A percentile compares a stretch with the other conserved stretches of the same genome.
Evolutionary conservation across 306 rosid genomes (phyloP).

Genomic region (Delonix regia): DNA sequence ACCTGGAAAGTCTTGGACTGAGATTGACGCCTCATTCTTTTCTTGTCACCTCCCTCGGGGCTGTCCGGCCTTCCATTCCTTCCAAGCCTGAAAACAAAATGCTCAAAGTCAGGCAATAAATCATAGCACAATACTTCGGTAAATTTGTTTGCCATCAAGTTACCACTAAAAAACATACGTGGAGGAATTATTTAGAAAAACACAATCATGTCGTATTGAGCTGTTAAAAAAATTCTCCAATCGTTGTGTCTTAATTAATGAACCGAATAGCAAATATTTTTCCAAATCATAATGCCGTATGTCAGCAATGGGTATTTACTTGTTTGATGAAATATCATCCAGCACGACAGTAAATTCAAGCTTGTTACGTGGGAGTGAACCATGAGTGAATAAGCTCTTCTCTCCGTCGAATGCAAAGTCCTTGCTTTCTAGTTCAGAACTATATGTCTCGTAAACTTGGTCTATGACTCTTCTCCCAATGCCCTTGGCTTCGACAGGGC

Average conservation of each 20-base stretch:
- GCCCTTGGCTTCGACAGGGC: slow-evolving; percentile 37
- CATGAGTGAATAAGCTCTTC: slow-evolving; percentile 40
- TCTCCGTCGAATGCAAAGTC: slow-evolving; percentile 53
- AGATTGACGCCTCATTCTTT: slow-evolving; percentile 40
- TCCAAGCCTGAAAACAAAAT: slow-evolving; percentile 19
- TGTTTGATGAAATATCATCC: slow-evolving; percentile 40
- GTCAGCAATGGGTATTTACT: slow-evolving; percentile 1
- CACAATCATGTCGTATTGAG: neutral
- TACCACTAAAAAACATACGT: neutral
- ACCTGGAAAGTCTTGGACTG: slow-evolving; percentile 40
- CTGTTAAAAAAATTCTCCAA: too few relatives aligned
- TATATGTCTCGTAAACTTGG: slow-evolving; percentile 35
- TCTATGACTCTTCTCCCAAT: slow-evolving; percentile 49
- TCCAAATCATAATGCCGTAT: too few relatives aligned
- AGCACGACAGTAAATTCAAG: slow-evolving; percentile 36
- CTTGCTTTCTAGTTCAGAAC: slow-evolving; percentile 11
- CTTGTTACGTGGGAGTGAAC: slow-evolving; percentile 23
- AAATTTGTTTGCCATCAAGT: neutral
- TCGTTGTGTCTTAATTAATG: too few relatives aligned
- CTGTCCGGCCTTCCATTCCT: slow-evolving; percentile 19
- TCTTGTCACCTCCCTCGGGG: slow-evolving; percentile 16
- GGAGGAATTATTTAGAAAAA: neutral
- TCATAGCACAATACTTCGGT: neutral
- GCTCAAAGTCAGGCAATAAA: neutral
- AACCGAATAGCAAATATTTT: too few relatives aligned